Conservation (phyloP, 371 early-diverging fungal genomes). For the Rhizopus microsporus region DNA sequence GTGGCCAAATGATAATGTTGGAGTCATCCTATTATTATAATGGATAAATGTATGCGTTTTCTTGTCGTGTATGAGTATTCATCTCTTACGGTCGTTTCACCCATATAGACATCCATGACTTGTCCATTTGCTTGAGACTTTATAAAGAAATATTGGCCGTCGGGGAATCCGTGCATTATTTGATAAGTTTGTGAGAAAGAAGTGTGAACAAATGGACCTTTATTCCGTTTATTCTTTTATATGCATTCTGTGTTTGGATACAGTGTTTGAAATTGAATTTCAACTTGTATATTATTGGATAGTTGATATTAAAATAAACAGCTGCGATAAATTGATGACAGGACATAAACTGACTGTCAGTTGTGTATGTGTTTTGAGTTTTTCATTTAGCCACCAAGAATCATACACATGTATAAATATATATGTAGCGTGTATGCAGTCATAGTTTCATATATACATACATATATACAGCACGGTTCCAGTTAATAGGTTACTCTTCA, state of each 20-base stretch:
- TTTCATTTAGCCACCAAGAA: too few relatives aligned
- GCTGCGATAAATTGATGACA: too few relatives aligned
- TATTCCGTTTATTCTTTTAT: neutral
- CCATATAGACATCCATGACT: slow-evolving; percentile 30
- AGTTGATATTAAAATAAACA: too few relatives aligned
- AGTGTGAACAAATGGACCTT: neutral
- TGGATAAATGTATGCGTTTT: neutral
- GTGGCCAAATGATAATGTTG: slow-evolving; percentile 48
- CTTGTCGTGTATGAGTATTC: neutral
- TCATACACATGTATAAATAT: too few relatives aligned
- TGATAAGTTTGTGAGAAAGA: neutral
- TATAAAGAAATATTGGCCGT: slow-evolving; percentile 25
- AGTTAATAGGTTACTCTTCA: too few relatives aligned
- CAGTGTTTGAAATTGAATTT: neutral
- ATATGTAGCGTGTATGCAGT: too few relatives aligned
- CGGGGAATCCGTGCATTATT: slow-evolving; percentile 25
- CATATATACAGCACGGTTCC: too few relatives aligned
- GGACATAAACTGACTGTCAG: too few relatives aligned
- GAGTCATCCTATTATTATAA: slow-evolving; percentile 35
- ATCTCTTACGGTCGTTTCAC: slow-evolving; percentile 25
- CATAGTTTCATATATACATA: too few relatives aligned
- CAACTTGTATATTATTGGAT: neutral
- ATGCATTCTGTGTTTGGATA: too few relatives aligned
- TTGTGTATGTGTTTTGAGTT: too few relatives aligned
- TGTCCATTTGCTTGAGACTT: slow-evolving; percentile 17